Evolutionary conservation across 2,329 filamentous ascomycete species (phyloP), one percentile per base, ranked within the genome.

Genomic region (Cladosporium sp.): DNA sequence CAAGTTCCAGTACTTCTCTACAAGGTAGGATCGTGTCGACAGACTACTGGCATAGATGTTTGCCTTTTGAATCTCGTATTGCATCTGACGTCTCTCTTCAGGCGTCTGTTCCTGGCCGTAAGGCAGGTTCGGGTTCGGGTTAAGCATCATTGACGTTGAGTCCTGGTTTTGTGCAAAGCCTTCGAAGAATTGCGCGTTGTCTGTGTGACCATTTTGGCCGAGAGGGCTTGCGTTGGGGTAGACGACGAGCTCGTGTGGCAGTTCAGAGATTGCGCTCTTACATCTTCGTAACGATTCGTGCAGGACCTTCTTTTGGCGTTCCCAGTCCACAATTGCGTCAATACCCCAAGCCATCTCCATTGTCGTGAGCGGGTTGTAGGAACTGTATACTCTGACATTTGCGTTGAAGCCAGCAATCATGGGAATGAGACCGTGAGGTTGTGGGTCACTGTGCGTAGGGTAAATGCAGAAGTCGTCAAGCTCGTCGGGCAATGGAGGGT

Each of bases 51-150:
- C 88, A 74, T 94, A 92, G 46, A 97, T 91, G 76, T 96, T 96
- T 7, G 92, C 91, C 75, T 96, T 96, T 76, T 96, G 92, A 33
- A 97, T 95, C 78, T 96, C 93, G 70, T 89, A 92, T 74, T 95
- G 91, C 5, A 93, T 80, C 33, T 74, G 72, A 44, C 79, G 77
- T 6, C 80, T 78, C 46, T 79, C 73, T 66, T 81, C 79, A 1
- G 75, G 72, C 14, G 72, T 68, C 46, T 78, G 75, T 29, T 74
- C 72, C 33, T 61, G 64, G 21, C 57, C 55, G 26, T 55, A 58
- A 0, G 58, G 50, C 16, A 61, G 23, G 12, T 33, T 50, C 18
- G 57, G 31, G 18, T 33, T 61, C 26, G 64, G 58, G 46, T 64
- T 72, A 67, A 50, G 70, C 70, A 65, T 21, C 29, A 65, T 50